Conservation (phyloP, 805 yeast species). For the Grigorovia humatica region DNA sequence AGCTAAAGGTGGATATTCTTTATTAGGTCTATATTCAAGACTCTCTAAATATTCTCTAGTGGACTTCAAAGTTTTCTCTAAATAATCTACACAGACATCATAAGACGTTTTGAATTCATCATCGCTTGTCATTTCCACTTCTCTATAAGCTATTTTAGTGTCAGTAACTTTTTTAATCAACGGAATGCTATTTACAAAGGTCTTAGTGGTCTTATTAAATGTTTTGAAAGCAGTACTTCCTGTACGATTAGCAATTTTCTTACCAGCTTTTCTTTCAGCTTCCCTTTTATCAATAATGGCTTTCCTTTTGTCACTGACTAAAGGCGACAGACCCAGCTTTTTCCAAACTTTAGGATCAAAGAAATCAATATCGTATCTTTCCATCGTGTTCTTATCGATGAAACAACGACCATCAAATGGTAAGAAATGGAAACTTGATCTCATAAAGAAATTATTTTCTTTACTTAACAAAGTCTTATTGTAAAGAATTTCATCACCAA, state of each 20-base stretch:
- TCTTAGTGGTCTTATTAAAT: slow-evolving; percentile 6
- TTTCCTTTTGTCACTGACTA: slow-evolving; percentile 37
- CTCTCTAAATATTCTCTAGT: slow-evolving; percentile 50
- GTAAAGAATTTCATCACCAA: slow-evolving; percentile 69
- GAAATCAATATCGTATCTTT: slow-evolving; percentile 56
- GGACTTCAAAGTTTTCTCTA: slow-evolving; percentile 47
- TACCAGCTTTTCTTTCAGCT: slow-evolving; percentile 1
- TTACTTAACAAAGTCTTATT: slow-evolving; percentile 67
- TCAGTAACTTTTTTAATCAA: slow-evolving; percentile 5
- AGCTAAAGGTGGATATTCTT: slow-evolving; percentile 73
- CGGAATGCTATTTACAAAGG: slow-evolving; percentile 7
- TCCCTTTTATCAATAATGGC: slow-evolving; percentile 4
- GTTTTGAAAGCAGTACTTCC: neutral
- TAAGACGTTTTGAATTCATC: slow-evolving; percentile 23
- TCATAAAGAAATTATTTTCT: slow-evolving; percentile 80
- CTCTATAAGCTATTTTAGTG: slow-evolving; percentile 1
- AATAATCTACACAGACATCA: slow-evolving; percentile 54
- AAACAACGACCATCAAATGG: slow-evolving; percentile 72
- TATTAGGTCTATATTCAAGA: slow-evolving; percentile 41
- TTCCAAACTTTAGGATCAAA: slow-evolving; percentile 78
- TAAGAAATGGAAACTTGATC: slow-evolving; percentile 69
- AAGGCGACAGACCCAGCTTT: slow-evolving; percentile 62
- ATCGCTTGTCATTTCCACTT: slow-evolving; percentile 7
- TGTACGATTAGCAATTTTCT: neutral
- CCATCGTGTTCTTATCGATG: slow-evolving; percentile 48